A percentile compares a stretch with the other conserved stretches of the same genome.
These are phyloP conservation scores for Periconia sp. DNA, from an alignment of 2,329 filamentous ascomycete species.

Conservation along the genomic window DNA sequence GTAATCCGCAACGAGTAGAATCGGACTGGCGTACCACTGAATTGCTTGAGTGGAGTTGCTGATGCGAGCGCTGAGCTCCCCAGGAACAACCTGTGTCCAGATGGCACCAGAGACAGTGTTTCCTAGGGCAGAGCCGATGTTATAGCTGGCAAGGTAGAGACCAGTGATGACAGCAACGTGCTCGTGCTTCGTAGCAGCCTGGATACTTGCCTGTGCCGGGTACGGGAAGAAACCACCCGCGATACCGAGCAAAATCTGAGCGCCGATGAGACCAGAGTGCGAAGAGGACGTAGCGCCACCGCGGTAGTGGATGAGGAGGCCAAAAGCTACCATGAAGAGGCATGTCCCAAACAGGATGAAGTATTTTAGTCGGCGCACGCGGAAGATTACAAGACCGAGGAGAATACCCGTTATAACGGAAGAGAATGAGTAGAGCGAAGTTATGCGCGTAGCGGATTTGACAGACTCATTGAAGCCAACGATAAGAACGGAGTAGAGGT, in stretches of 20 bases:
- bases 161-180: conserved; percentile 69
- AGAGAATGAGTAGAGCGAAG: conserved; percentile 63
- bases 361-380: conserved; percentile 64
- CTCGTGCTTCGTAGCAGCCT: conserved; percentile 58
- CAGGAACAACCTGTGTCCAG: conserved; percentile 62
- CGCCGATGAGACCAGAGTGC: conserved; percentile 65
- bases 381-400: conserved; percentile 62
- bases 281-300: conserved; percentile 54
- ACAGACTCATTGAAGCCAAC: conserved; percentile 67
- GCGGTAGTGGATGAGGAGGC: conserved; percentile 68
- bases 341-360: conserved; percentile 67
- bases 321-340: conserved; percentile 70
- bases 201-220: conserved; percentile 58
- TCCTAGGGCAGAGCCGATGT: conserved; percentile 66
- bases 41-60: conserved; percentile 50
- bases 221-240: conserved; percentile 68
- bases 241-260: conserved; percentile 67
- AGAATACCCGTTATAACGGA: conserved; percentile 65
- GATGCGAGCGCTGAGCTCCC: conserved; percentile 48
- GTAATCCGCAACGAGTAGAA: conserved; percentile 44
- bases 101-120: conserved; percentile 67
- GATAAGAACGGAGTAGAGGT: conserved; percentile 67
- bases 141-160: conserved; percentile 68
- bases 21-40: conserved; percentile 50
- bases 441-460: conserved; percentile 63